Base-by-base conservation (phyloP, 2,329 filamentous ascomycete species). In the Sporothrix globosa region DNA sequence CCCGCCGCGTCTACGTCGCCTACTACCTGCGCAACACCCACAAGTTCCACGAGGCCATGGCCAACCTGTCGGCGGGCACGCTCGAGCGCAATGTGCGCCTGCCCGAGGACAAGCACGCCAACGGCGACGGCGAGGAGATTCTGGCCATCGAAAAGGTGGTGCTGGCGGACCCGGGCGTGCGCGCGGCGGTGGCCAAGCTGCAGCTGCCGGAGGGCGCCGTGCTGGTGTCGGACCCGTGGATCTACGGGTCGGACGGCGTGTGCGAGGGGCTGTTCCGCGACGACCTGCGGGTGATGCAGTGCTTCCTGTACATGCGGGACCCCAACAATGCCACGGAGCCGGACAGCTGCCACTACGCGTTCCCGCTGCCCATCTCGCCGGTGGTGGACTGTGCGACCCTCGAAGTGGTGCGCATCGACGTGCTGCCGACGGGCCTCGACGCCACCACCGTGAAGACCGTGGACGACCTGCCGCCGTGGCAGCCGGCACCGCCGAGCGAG, bases 291-390 rank as follows among this genome's bases (percentile, higher is more conserved):
- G 65, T 66, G 5, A 89, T 85, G 76, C 88, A 91, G 76, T 88
- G 86, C 78, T 91, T 89, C 79, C 78, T 91, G 69, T 91, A 91
- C 78, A 83, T 90, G 79, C 82, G 87, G 27, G 88, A 90, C 73
- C 87, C 88, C 2, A 79, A 81, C 41, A 89, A 91, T 75, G 75
- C 86, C 0, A 76, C 80, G 7, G 86, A 90, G 75, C 78, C 80
- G n/a, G 89, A 92, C 75, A 86, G 86, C 54, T 91, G 90, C 75
- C 85, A 86, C 4, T 87, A 87, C 69, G 86, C 86, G 0, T 79
- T 88, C 10, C 82, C 87, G 70, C 79, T 88, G 39, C 83, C 81
- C 52, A 82, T 84, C 9, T 85, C 87, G 75, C 89, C 90, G 0
- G 89, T 92, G 24, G 82, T 85, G 71, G 76, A 83, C 2, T 78